These are phyloP conservation scores for Pseudogymnoascus sp. DNA, from an alignment of 2,329 filamentous ascomycete genomes.

Conservation along the genomic window DNA sequence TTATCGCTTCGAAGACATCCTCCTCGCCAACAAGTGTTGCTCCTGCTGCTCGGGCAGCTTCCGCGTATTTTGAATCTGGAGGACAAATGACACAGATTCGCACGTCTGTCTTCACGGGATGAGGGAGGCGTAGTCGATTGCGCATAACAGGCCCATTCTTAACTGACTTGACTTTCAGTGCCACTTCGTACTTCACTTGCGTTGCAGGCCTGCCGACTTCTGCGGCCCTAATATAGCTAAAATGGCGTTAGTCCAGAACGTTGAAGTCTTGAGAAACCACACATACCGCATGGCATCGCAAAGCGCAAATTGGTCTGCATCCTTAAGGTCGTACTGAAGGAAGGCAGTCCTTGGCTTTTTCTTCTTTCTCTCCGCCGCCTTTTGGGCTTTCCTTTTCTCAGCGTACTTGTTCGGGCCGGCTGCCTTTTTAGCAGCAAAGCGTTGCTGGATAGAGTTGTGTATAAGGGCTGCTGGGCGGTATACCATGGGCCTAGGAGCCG, in stretches of 20 bases:
- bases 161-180: slow-evolving; percentile 72
- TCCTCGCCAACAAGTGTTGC: slow-evolving; percentile 81
- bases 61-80: slow-evolving; percentile 66
- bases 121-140: slow-evolving; percentile 79
- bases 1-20: slow-evolving; percentile 71
- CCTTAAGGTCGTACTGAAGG: slow-evolving; percentile 30
- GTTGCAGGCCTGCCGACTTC: slow-evolving; percentile 78
- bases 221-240: slow-evolving; percentile 79
- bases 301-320: slow-evolving; percentile 62
- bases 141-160: slow-evolving; percentile 83
- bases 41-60: slow-evolving; percentile 68
- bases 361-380: slow-evolving; percentile 24
- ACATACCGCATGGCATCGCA: slow-evolving; percentile 86
- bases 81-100: slow-evolving; percentile 86
- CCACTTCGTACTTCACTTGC: slow-evolving; percentile 78
- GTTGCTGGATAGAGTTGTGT: slow-evolving; percentile 19
- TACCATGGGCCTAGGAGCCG: slow-evolving; percentile 13
- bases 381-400: slow-evolving; percentile 18
- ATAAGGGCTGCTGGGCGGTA: slow-evolving; percentile 14
- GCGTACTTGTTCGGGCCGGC: slow-evolving; percentile 16
- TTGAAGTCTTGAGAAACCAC: slow-evolving; percentile 17
- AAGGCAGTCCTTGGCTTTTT: slow-evolving; percentile 28
- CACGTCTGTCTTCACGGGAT: slow-evolving; percentile 81
- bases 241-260: slow-evolving; percentile 15
- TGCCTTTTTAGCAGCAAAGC: slow-evolving; percentile 12